Base-by-base conservation (phyloP, 108 stramenopile genomes). In the Epithemia pelagica region DNA sequence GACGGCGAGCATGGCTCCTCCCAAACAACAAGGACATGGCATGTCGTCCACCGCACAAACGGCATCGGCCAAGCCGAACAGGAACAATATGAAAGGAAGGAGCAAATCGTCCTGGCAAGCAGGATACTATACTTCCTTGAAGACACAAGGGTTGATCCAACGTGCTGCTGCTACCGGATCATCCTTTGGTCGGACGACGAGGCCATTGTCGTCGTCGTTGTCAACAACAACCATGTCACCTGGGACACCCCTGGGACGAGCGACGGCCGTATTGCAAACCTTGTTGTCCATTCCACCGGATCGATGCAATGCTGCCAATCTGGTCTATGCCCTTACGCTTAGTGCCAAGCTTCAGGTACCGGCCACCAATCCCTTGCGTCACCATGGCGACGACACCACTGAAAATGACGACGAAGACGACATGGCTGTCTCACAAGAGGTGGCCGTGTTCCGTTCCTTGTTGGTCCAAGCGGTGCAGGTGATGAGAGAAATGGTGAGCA, bases 241-340 rank as follows among this genome's bases (percentile, higher is more conserved):
- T 64, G n/a, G 3, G 33, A 19, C 63, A 2, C 57, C 30, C 32
- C 61, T 32, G 57, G 65, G 31, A 37, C 81, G 62, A 21, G 87
- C 83, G 59, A 62, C 74, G 8, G 65, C 54, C 0, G 70, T 89
- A 10, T 69, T 92, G 58, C 58, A 67, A 26, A 70, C 78, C 15
- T 69, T 92, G 0, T 68, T 88, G 18, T 28, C 70, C 10, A 77
- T 77, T 19, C 76, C 79, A 27, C 70, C 88, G 18, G 53, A 67
- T 30, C 62, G 77, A 30, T 87, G 85, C 64, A 92, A 92, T 66
- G 79, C 82, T 10, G 85, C 81, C 52, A 92, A 92, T 66, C 37
- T 92, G 19, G 87, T 92, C 7, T 87, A 84, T 66, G 87, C 91
- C 21, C 51, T 92, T 57, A 92, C 91, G 18, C 68, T 82, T 18